Evolutionary conservation across 1,284 basidiomycete genomes (phyloP).

Genomic region (Malassezia restricta): DNA sequence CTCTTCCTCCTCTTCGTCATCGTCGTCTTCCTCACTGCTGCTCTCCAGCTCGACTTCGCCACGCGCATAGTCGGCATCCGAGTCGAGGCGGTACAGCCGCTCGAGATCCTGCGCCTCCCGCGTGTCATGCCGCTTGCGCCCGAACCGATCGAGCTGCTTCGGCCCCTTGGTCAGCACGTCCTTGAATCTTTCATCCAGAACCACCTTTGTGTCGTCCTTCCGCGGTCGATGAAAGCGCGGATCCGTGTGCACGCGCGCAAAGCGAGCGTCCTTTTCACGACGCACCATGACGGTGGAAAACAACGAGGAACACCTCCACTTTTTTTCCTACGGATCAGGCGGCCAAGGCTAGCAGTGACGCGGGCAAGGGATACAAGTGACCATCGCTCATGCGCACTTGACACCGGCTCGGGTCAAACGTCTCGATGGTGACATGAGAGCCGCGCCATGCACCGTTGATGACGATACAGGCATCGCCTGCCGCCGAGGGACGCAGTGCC

Average conservation of each 20-base stretch:
- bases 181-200: constrained; percentile 89
- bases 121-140: constrained; percentile 45
- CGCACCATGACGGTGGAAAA: not conserved
- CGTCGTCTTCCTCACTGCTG: constrained; percentile 27
- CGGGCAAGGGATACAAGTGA: not conserved
- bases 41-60: constrained; percentile 50
- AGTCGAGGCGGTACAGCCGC: constrained; percentile 15
- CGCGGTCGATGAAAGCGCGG: constrained; percentile 79
- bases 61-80: constrained; percentile 66
- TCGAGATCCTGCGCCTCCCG: constrained; percentile 21
- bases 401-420: not conserved
- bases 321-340: not conserved
- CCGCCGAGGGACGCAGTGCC: constrained; percentile 11
- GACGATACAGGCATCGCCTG: constrained; percentile 9
- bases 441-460: constrained; percentile 11
- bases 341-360: not conserved
- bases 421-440: constrained; percentile 7
- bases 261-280: constrained; percentile 50
- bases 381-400: constrained; percentile 9
- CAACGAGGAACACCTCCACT: not conserved
- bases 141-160: constrained; percentile 30
- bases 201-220: constrained; percentile 67
- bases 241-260: constrained; percentile 74
- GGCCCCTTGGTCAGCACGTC: constrained; percentile 53
- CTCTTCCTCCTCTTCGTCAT: constrained; percentile 26